Evolutionary conservation across 2,329 filamentous ascomycete genomes (phyloP).

Genomic region (Cladosporium sphaerospermum): DNA sequence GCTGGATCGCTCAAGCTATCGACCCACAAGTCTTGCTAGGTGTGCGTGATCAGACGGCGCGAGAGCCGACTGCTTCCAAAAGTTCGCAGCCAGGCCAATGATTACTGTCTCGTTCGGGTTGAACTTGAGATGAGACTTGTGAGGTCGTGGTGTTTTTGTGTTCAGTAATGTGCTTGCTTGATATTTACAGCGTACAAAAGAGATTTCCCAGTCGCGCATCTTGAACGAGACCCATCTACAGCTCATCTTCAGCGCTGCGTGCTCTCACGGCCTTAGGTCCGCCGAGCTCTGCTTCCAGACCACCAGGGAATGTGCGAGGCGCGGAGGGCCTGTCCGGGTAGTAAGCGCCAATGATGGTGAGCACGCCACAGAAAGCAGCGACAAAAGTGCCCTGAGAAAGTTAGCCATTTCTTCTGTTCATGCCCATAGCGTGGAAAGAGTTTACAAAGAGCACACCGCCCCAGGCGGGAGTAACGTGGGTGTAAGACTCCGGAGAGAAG

Average conservation of each 20-base stretch:
- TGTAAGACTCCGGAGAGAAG: conserved; percentile 85
- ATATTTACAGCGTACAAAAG: conserved; percentile 12
- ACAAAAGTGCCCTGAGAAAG: conserved; percentile 36
- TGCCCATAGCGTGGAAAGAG: neutral
- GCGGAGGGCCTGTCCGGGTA: conserved; percentile 44
- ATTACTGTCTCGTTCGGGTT: too few relatives aligned
- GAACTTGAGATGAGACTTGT: too few relatives aligned
- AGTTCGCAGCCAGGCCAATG: too few relatives aligned
- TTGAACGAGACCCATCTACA: neutral
- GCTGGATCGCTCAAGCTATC: too few relatives aligned
- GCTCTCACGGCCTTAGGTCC: conserved; percentile 36
- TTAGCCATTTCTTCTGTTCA: neutral
- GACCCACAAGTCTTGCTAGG: too few relatives aligned
- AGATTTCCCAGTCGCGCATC: conserved; percentile 1
- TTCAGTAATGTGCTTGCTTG: conserved; percentile 4
- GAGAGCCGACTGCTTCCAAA: too few relatives aligned
- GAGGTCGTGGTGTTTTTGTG: neutral
- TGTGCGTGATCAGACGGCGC: too few relatives aligned
- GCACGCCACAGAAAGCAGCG: conserved; percentile 28
- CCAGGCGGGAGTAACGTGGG: conserved; percentile 68
- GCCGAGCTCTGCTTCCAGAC: conserved; percentile 44
- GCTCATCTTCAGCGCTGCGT: conserved; percentile 19
- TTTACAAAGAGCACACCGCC: conserved; percentile 51
- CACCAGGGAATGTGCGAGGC: conserved; percentile 42
- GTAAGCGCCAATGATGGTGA: conserved; percentile 33